phyloP scores from a whole-genome alignment of 176 grass and related monocot genomes.

The Melocanna baccifera region DNA sequence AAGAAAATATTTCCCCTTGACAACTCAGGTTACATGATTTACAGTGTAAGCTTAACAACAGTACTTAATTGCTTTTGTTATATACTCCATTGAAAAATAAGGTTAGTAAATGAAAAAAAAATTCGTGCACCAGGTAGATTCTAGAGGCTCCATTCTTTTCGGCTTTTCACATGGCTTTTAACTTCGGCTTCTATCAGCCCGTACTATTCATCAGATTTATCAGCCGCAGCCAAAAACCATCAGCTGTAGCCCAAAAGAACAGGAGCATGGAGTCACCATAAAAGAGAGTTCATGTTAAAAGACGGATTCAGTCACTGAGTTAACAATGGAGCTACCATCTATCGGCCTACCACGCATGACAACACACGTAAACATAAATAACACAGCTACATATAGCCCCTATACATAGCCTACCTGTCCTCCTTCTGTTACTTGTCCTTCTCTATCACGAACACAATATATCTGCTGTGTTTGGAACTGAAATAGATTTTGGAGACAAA shows the following conservation, averaged over 20 bases:
- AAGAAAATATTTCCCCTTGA: conserved; percentile 16
- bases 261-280: neutral
- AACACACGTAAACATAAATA: conserved; percentile 14
- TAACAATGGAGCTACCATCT: neutral
- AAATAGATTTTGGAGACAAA: conserved; percentile 36
- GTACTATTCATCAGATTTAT: too few species aligned
- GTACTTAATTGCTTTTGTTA: neutral
- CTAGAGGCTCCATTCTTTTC: too few species aligned
- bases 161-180: too few species aligned
- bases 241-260: too few species aligned
- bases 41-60: neutral
- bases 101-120: neutral
- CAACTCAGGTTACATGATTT: neutral
- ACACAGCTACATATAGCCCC: neutral
- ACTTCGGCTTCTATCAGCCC: too few species aligned
- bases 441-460: conserved; percentile 82
- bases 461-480: conserved; percentile 98
- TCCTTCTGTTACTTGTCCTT: conserved; percentile 70
- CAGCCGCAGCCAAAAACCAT: too few species aligned
- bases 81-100: neutral
- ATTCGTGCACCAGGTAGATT: neutral
- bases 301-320: neutral
- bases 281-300: neutral
- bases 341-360: neutral
- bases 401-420: conserved; percentile 58